Percentiles rank a stretch among this genome's conserved stretches.
Evolutionary conservation across 78 protist species (phyloP).

Genomic region (Dictyostelium firmibasis): DNA sequence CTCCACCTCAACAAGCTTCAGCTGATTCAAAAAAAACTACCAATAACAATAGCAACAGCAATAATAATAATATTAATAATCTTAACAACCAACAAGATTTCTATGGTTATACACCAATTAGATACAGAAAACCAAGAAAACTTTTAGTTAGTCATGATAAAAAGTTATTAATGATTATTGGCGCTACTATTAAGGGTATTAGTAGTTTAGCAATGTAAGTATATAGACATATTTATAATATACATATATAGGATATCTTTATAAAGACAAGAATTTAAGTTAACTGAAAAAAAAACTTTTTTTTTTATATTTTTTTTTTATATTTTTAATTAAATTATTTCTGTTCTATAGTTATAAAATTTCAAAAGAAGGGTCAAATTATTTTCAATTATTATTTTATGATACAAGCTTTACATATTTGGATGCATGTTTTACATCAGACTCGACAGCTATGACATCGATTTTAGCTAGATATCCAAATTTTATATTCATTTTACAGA

Average conservation of each 20-base stretch:
- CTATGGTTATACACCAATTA: not conserved
- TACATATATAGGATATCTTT: too few species aligned
- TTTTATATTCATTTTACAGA: slow-evolving; percentile 46
- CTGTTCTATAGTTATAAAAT: slow-evolving; percentile 14
- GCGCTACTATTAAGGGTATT: slow-evolving; percentile 50
- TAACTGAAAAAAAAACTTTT: not conserved
- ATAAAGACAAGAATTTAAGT: too few species aligned
- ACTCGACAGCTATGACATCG: slow-evolving; percentile 24
- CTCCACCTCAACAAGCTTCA: not conserved
- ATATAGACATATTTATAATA: too few species aligned
- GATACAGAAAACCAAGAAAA: slow-evolving; percentile 58
- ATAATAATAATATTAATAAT: not conserved
- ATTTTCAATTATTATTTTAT: slow-evolving; percentile 55
- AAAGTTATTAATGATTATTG: slow-evolving; percentile 33
- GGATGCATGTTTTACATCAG: slow-evolving; percentile 77
- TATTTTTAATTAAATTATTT: not conserved
- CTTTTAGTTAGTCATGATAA: slow-evolving; percentile 47
- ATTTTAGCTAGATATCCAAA: slow-evolving; percentile 55
- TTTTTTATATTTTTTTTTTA: not conserved
- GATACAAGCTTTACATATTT: slow-evolving; percentile 64
- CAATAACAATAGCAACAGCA: not conserved
- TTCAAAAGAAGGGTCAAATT: slow-evolving; percentile 60
- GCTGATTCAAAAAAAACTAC: not conserved
- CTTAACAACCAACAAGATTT: not conserved
- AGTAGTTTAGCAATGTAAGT: slow-evolving; percentile 70